phyloP scores from a whole-genome alignment of 2,329 filamentous ascomycete species.

The Phialophora verrucosa region DNA sequence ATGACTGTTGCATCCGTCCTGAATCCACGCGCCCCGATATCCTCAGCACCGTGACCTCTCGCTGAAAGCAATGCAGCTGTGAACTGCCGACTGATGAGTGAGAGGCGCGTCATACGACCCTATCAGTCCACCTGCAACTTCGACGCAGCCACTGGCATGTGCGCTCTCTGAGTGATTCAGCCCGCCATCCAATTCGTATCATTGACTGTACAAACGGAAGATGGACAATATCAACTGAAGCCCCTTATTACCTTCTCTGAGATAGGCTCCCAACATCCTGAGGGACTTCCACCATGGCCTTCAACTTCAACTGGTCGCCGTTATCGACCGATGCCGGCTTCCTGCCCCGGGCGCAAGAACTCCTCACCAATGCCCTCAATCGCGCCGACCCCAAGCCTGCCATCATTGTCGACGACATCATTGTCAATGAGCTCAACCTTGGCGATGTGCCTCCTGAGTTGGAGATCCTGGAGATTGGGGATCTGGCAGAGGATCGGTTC shows the following conservation, averaged over 20 bases:
- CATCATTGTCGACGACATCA: conserved; percentile 96
- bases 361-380: conserved; percentile 93
- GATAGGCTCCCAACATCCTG: not conserved
- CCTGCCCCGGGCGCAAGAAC: conserved; percentile 87
- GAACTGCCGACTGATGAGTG: not conserved
- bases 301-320: conserved; percentile 99
- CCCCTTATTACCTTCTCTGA: not conserved
- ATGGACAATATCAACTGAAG: conserved; percentile 7
- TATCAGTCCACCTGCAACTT: conserved; percentile 25
- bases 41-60: not conserved
- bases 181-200: conserved; percentile 6
- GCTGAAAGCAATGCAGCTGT: not conserved
- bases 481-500: conserved; percentile 95
- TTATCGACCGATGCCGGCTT: conserved; percentile 92
- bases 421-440: conserved; percentile 92
- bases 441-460: conserved; percentile 92
- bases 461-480: conserved; percentile 96
- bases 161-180: conserved; percentile 18
- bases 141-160: conserved; percentile 21
- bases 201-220: not conserved
- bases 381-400: conserved; percentile 98
- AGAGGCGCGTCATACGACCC: conserved; percentile 18
- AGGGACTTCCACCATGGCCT: conserved; percentile 72
- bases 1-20: not conserved
- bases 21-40: not conserved